Base-by-base conservation (phyloP, 2,329 filamentous ascomycete species). In the Aspergillus sergii region DNA sequence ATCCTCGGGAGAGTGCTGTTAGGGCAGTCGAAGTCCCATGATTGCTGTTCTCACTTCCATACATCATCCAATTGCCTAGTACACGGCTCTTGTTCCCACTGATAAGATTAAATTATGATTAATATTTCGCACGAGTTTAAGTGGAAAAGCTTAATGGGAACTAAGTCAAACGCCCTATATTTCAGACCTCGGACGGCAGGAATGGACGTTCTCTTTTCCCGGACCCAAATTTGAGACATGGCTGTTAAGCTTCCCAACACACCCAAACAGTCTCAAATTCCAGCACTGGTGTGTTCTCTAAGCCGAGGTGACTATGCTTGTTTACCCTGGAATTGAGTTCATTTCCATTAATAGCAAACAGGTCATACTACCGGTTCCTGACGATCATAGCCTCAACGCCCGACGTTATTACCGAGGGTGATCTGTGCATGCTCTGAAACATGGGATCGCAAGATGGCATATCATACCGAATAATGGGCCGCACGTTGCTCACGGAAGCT, bases 181-280 rank as follows among this genome's bases (percentile, higher is more conserved):
- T 50, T 50, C 11, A 26, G 46, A n/a, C 46, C 23, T 30, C 23
- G 14, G 46, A 6, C 26, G 46, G 43, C 43, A 46, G 10, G 34
- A 16, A 5, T 36, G 34, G 12, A 36, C 10, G n/a, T 46, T 23
- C 6, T 23, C n/a, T 7, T 10, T 10, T 50, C 10, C 26, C 46
- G 23, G 10, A n/a, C 51, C 21, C 51, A 54, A 54, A 34, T 54
- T 54, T 54, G 51, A 54, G 51, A 36, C 51, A 21, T 53, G 19
- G 23, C 30, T 21, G 51, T 36, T 54, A 9, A 28, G 16, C 46
- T 19, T 28, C 16, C 7, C 19, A 36, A 12, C n/a, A 36, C 10
- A 21, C 30, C n/a, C 4, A 21, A 46, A 36, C 9, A 4, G 9
- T 19, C 51, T 8, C 51, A 54, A 54, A 36, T 23, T 54, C 32